Base-by-base conservation (phyloP, 1,139 yeast species). In the Hansenula sp. region DNA sequence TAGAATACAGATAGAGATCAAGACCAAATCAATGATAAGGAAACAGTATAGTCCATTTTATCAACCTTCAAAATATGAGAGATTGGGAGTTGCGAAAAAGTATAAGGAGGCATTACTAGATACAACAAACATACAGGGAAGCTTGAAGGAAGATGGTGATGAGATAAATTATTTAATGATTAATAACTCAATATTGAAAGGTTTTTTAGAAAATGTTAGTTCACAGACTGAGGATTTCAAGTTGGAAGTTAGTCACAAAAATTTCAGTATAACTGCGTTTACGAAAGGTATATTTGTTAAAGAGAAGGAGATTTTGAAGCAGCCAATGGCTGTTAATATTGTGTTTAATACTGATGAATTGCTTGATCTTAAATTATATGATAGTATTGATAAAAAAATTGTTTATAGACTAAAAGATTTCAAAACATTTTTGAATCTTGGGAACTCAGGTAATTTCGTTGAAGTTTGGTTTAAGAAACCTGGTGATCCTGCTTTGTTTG, bases 281-380 rank as follows among this genome's bases (percentile, higher is more conserved):
- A 76, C 83, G 1, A 69, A 69, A 41, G 77, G 71, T 35, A 58
- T 78, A 0, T 57, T 53, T 39, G 54, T 73, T 36, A 73, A 73
- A 44, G 79, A 76, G 41, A 63, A 68, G 31, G 80, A 75, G 42
- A 66, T 74, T 37, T 57, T 79, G 38, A 72, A 70, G 46, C 81
- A 77, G 44, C 81, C 82, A 2, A 73, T 79, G 75, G 71, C 79
- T 4, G 67, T 75, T 7, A 69, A 77, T 16, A 73, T 77, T 27
- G 66, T 78, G 1, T 59, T 79, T 38, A 65, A 64, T 30, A 56
- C 73, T 1, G 68, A 68, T n/a, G 82, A 77, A 45, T 50, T 76
- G 34, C 41, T 52, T 47, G 65, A 42, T 51, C 54, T 53, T 48
- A 56, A 44, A 56, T 60, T 50, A 34, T 62, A 58, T 14, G 36